A percentile compares a stretch with the other conserved stretches of the same genome.
Evolutionary conservation across 345 rosid genomes (phyloP).

Genomic region (Gossypium arboreum): DNA sequence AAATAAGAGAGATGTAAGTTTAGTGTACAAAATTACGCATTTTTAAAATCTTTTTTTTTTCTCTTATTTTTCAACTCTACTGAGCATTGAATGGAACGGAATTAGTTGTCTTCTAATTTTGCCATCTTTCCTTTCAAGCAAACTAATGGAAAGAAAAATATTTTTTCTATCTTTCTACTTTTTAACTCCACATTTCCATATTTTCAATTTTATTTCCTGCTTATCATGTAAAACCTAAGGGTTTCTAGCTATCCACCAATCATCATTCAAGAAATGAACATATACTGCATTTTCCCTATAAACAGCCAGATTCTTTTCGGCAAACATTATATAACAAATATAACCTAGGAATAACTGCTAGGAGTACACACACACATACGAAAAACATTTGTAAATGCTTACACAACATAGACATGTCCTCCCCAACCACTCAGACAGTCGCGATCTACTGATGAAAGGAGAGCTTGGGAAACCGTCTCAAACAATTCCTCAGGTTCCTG

Average conservation of each 20-base stretch:
- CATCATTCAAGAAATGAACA: neutral
- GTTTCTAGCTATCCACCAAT: neutral
- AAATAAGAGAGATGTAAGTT: no score
- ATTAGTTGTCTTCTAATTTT: no score
- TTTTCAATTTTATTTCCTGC: no score
- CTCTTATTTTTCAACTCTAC: no score
- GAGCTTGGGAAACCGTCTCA: constrained; percentile 87
- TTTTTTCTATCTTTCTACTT: no score
- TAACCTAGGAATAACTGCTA: neutral
- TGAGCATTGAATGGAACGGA: no score
- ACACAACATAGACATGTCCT: constrained; percentile 94
- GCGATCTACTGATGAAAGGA: constrained; percentile 84
- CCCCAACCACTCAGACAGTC: constrained; percentile 99
- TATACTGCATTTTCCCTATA: neutral
- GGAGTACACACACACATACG: neutral
- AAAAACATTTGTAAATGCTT: constrained; percentile 34
- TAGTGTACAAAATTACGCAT: no score
- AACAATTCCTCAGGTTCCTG: constrained; percentile 91
- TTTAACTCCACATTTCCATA: no score
- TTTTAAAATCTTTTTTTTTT: no score
- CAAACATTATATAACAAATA: neutral
- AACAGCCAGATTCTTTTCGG: neutral
- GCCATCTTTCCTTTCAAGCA: no score
- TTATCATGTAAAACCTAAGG: neutral
- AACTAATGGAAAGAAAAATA: no score